These are phyloP conservation scores for Trametes cinnabarina DNA, from an alignment of 768 basidiomycete genomes.

Conservation along the genomic window DNA sequence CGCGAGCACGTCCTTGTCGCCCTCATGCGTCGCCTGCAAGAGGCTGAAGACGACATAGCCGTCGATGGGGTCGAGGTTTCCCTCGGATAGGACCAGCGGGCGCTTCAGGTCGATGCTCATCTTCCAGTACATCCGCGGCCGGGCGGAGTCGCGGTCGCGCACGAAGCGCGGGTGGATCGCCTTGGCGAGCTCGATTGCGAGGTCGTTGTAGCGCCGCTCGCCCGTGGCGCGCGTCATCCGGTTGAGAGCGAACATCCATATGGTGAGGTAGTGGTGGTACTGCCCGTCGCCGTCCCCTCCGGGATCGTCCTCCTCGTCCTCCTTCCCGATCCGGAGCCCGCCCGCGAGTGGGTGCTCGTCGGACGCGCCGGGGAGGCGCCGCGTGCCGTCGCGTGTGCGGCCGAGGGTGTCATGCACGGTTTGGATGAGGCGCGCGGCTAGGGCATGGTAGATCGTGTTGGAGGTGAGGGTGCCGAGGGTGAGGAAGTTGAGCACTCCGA, in stretches of 20 bases:
- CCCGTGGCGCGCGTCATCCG: constrained; percentile 25
- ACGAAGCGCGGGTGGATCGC: constrained; percentile 32
- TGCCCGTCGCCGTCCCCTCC: constrained; percentile 31
- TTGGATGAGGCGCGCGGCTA: constrained; percentile 26
- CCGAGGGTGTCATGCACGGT: constrained; percentile 30
- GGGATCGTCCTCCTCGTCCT: constrained; percentile 23
- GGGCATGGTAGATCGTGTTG: constrained; percentile 19
- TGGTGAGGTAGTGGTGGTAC: constrained; percentile 31
- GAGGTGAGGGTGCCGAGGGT: constrained; percentile 23
- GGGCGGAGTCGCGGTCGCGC: constrained; percentile 15
- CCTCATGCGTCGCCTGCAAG: constrained; percentile 21
- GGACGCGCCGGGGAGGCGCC: constrained; percentile 27
- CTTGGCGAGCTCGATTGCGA: constrained; percentile 27
- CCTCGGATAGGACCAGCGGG: constrained; percentile 29
- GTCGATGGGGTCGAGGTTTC: constrained; percentile 31
- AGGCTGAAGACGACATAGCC: constrained; percentile 30
- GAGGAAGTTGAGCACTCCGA: constrained; percentile 31
- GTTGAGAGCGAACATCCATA: constrained; percentile 37
- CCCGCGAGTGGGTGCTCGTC: constrained; percentile 30
- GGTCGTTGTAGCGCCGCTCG: constrained; percentile 27
- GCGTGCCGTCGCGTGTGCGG: constrained; percentile 22
- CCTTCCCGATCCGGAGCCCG: constrained; percentile 31
- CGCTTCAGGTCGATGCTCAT: constrained; percentile 27
- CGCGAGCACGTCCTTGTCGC: constrained; percentile 15
- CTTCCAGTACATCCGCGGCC: constrained; percentile 32